Conservation (phyloP, 2,329 filamentous ascomycete genomes). For the Erysiphe pulchra region DNA sequence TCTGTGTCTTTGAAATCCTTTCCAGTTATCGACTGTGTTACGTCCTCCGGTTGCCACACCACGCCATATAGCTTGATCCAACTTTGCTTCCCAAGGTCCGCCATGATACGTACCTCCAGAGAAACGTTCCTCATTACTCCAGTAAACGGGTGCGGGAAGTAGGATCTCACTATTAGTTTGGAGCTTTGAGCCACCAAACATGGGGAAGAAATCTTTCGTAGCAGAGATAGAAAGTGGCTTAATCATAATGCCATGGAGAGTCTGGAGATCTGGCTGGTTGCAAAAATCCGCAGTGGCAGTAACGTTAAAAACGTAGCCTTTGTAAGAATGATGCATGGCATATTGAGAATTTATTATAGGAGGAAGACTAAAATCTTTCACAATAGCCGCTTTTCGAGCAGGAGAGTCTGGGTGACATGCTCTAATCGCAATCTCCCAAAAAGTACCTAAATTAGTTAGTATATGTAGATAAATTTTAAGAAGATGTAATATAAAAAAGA, state of each 20-base stretch:
- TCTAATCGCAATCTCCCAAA: slow-evolving; percentile 29
- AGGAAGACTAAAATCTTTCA: slow-evolving; percentile 19
- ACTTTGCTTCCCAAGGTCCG: slow-evolving; percentile 29
- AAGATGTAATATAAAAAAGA: not conserved
- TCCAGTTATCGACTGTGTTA: slow-evolving; percentile 23
- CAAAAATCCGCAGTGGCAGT: slow-evolving; percentile 21
- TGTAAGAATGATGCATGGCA: slow-evolving; percentile 15
- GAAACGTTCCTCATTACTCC: slow-evolving; percentile 31
- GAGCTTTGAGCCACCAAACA: slow-evolving; percentile 36
- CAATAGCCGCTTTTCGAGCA: slow-evolving; percentile 22
- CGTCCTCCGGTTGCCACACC: slow-evolving; percentile 36
- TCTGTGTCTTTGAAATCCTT: slow-evolving; percentile 28
- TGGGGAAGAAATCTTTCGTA: slow-evolving; percentile 27
- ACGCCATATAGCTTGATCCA: slow-evolving; percentile 31
- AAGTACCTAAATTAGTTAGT: slow-evolving; percentile 21
- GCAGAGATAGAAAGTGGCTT: slow-evolving; percentile 24
- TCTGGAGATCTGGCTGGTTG: slow-evolving; percentile 28
- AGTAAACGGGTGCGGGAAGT: slow-evolving; percentile 38
- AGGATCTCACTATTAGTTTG: slow-evolving; percentile 37
- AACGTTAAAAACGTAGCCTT: slow-evolving; percentile 17
- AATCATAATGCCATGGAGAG: slow-evolving; percentile 26
- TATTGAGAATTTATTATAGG: slow-evolving; percentile 24
- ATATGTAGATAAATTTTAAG: slow-evolving; percentile 17
- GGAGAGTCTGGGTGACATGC: slow-evolving; percentile 37
- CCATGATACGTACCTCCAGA: slow-evolving; percentile 29